Evolutionary conservation across 208 protist genomes (phyloP), one percentile per base, ranked within the genome.

Genomic region (Phytomonas sp.): DNA sequence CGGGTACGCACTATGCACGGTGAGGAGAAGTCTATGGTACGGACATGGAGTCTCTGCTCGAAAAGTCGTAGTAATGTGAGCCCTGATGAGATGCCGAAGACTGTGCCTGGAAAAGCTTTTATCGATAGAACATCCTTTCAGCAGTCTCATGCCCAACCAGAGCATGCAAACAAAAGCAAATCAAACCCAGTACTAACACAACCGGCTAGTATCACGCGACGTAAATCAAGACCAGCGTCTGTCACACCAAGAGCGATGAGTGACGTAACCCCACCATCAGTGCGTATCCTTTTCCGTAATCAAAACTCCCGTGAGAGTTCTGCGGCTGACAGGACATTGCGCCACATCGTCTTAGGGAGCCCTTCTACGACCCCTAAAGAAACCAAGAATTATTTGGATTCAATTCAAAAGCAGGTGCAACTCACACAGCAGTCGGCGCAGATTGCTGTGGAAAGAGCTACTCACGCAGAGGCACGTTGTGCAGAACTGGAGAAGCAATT

Each of bases 401-500:
- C 45, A 26, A 56, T 56, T 56, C 45, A 26, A 56, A 56, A 56
- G 45, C 45, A 56, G 19, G 19, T 56, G 8, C 45, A 56, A 26
- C 45, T 56, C 45, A 23, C 45, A 56, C 45, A 56, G 29, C 31
- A 32, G 60, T 32, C 60, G 10, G 60, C 32, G 40, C n/a, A 33
- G 32, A 45, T 36, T 29, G 31, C 42, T 34, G 16, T 32, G 12
- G 31, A 37, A n/a, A n/a, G 29, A 26, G 63, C 12, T 16, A 49
- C 32, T 60, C 59, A 16, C 73, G 56, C 71, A 73, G 61, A 71
- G 52, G 52, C 40, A 16, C 69, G 73, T 1, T 49, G 70, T 1
- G 60, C 77, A n/a, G 56, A 61, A 36, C 61, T 81, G 49, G 70
- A 78, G 62, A 70, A 61, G 63, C 36, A 74, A 49, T 11, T 78